These are phyloP conservation scores for Xylariaceae sp. DNA, from an alignment of 2,329 filamentous ascomycete genomes.

Conservation along the genomic window DNA sequence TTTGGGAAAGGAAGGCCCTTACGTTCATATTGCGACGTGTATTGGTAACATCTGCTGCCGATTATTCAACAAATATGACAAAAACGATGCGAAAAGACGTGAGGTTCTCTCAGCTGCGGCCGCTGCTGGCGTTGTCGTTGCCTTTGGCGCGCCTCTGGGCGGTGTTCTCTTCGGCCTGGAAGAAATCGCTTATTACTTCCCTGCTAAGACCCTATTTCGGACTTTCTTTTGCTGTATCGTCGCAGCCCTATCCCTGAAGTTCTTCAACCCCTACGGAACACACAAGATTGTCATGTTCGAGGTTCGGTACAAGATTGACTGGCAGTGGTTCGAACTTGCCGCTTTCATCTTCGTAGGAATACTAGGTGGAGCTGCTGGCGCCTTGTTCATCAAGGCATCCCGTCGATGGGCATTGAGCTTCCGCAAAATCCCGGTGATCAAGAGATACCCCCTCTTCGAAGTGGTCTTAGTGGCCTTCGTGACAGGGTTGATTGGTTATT, in stretches of 20 bases:
- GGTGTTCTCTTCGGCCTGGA: constrained; percentile 91
- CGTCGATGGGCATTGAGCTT: constrained; percentile 86
- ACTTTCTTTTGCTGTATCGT: constrained; percentile 98
- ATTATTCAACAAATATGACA: constrained; percentile 88
- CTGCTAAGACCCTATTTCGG: constrained; percentile 91
- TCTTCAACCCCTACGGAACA: constrained; percentile 92
- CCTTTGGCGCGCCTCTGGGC: constrained; percentile 82
- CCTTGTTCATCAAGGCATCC: constrained; percentile 94
- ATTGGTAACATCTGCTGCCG: constrained; percentile 93
- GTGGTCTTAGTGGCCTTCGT: constrained; percentile 81
- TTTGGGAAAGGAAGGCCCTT: constrained; percentile 89
- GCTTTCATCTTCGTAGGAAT: constrained; percentile 83
- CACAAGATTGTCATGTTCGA: constrained; percentile 96
- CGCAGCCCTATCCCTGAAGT: constrained; percentile 86
- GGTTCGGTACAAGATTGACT: constrained; percentile 83
- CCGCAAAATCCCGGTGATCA: constrained; percentile 73
- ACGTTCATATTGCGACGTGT: constrained; percentile 94
- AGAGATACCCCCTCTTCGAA: constrained; percentile 77
- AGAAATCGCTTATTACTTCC: constrained; percentile 96
- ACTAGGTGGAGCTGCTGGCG: constrained; percentile 77
- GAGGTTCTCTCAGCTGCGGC: constrained; percentile 92
- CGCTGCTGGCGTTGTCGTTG: constrained; percentile 86
- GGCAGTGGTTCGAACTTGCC: constrained; percentile 86
- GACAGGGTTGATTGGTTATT: constrained; percentile 83
- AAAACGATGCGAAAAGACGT: constrained; percentile 88